Evolutionary conservation across 768 basidiomycete genomes (phyloP).

Genomic region (Rossbeevera mucosa): DNA sequence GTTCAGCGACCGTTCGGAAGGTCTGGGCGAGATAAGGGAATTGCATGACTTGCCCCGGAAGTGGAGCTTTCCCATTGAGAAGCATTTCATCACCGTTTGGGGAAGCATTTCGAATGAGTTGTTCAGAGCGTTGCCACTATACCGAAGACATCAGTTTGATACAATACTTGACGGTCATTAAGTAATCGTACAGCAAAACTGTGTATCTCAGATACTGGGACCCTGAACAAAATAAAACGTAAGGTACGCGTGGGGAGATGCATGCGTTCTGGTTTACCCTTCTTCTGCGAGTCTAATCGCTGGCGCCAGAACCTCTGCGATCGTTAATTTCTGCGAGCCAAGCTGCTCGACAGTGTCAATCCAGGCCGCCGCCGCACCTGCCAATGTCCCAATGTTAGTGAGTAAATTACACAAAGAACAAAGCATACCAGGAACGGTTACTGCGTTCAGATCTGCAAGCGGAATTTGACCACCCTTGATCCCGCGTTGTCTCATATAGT

Average conservation of each 20-base stretch:
- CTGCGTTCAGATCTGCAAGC: conserved; percentile 76
- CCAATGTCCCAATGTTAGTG: conserved; percentile 15
- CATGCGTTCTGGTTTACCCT: conserved; percentile 49
- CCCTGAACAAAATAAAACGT: conserved; percentile 37
- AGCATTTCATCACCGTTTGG: conserved; percentile 86
- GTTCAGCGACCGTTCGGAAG: conserved; percentile 70
- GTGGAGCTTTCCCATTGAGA: conserved; percentile 75
- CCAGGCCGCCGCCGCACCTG: conserved; percentile 94
- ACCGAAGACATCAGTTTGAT: conserved; percentile 6
- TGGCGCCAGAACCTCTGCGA: conserved; percentile 76
- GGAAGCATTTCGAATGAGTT: conserved; percentile 76
- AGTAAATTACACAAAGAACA: background rate
- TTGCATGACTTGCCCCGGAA: conserved; percentile 78
- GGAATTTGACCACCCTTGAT: conserved; percentile 68
- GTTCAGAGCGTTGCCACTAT: conserved; percentile 51
- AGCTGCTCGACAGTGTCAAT: conserved; percentile 80
- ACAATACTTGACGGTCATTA: background rate
- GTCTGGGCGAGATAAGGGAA: conserved; percentile 81
- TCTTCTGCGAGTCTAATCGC: conserved; percentile 90
- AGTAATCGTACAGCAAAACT: conserved; percentile 47
- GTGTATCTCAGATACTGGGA: conserved; percentile 84
- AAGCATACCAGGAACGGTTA: conserved; percentile 72
- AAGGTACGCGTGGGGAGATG: background rate
- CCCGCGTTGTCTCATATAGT: conserved; percentile 66
- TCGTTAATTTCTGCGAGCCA: conserved; percentile 61